Conservation (phyloP, 306 rosid species). For the Vigna nakashimae region DNA sequence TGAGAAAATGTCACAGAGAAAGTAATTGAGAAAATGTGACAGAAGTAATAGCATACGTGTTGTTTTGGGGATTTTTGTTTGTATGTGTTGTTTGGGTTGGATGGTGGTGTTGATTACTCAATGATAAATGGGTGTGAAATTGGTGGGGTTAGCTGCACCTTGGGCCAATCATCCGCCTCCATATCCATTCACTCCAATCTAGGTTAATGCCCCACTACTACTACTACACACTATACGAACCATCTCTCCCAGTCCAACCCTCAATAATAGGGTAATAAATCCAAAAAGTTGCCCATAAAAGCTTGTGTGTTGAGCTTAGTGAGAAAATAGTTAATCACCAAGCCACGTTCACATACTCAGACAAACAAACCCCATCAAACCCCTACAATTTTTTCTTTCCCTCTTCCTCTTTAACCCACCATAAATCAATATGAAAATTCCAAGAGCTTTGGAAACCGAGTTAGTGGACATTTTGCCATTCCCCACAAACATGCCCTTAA, state of each 20-base stretch:
- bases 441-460: slow-evolving; percentile 90
- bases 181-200: slow-evolving; percentile 60
- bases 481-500: slow-evolving; percentile 94
- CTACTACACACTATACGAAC: slow-evolving; percentile 29
- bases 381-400: slow-evolving; percentile 23
- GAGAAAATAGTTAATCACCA: slow-evolving; percentile 40
- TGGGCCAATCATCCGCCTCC: slow-evolving; percentile 58
- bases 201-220: slow-evolving; percentile 68
- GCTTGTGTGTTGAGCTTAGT: slow-evolving; percentile 55
- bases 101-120: slow-evolving; percentile 53
- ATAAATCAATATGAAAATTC: slow-evolving; percentile 69
- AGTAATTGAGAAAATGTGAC: too few species aligned
- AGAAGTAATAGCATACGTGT: not conserved
- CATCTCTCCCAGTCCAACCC: slow-evolving; percentile 50
- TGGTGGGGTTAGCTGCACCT: slow-evolving; percentile 56
- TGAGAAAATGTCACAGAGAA: too few species aligned
- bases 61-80: not conserved
- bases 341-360: slow-evolving; percentile 60
- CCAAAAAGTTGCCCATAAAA: slow-evolving; percentile 67
- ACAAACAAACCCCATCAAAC: slow-evolving; percentile 63
- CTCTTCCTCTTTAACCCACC: slow-evolving; percentile 33
- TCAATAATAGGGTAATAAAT: slow-evolving; percentile 74
- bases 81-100: not conserved
- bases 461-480: slow-evolving; percentile 84
- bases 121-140: slow-evolving; percentile 41